Percentiles rank a stretch among this genome's conserved stretches.
Evolutionary conservation across 805 yeast species (phyloP).

Genomic region (Candida manassasensis): DNA sequence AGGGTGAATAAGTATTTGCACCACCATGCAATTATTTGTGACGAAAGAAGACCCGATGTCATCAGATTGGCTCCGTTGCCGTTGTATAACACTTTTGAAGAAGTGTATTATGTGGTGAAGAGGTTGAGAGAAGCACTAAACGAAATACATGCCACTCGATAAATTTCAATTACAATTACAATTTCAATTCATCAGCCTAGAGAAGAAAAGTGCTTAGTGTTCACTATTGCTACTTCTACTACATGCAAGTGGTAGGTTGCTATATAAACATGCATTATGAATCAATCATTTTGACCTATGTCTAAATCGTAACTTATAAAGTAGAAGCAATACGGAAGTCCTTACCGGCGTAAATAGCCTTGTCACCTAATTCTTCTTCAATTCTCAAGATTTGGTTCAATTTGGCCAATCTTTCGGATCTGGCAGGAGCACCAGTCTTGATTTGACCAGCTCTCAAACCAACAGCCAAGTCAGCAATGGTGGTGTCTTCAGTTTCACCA

Average conservation of each 20-base stretch:
- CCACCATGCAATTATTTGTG: slow-evolving; percentile 67
- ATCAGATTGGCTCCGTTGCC: slow-evolving; percentile 86
- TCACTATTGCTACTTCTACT: too few species aligned
- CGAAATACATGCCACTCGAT: slow-evolving; percentile 4
- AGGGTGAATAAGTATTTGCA: slow-evolving; percentile 47
- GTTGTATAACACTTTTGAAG: slow-evolving; percentile 71
- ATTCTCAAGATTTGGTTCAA: slow-evolving; percentile 97
- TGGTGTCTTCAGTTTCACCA: slow-evolving; percentile 99
- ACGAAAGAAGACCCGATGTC: slow-evolving; percentile 89
- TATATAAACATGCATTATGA: not conserved
- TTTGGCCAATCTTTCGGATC: slow-evolving; percentile 99
- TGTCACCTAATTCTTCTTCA: slow-evolving; percentile 97
- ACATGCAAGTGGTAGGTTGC: too few species aligned
- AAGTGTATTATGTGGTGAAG: slow-evolving; percentile 46
- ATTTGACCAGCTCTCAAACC: slow-evolving; percentile 98
- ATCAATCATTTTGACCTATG: not conserved
- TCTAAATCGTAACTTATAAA: too few species aligned
- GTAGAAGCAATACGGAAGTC: slow-evolving; percentile 64
- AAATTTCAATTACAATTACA: not conserved
- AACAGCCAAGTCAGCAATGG: slow-evolving; percentile 95
- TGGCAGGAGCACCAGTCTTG: slow-evolving; percentile 99
- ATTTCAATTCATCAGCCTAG: not conserved
- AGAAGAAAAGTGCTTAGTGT: too few species aligned
- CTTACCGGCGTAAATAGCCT: slow-evolving; percentile 93
- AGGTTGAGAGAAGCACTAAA: slow-evolving; percentile 40